These are phyloP conservation scores for Quillaja saponaria DNA, from an alignment of 306 rosid genomes.

Conservation along the genomic window DNA sequence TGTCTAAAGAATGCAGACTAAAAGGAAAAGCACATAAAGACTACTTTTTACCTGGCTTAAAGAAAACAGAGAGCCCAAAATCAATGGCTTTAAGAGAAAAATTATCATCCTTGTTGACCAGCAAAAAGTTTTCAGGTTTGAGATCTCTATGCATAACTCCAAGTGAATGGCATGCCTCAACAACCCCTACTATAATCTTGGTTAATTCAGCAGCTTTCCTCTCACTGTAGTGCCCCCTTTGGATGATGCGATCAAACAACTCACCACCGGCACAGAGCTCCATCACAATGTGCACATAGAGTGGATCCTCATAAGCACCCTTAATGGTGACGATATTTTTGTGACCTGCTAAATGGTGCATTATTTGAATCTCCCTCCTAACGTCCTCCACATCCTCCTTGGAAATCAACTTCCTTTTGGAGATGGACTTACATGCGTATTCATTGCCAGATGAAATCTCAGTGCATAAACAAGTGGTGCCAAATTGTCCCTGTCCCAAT, in stretches of 20 bases:
- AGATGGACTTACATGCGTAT: conserved; percentile 89
- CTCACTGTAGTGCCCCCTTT: conserved; percentile 89
- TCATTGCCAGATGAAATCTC: conserved; percentile 61
- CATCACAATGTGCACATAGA: conserved; percentile 94
- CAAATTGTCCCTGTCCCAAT: conserved; percentile 93
- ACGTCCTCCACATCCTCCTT: conserved; percentile 88
- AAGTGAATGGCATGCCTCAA: conserved; percentile 91
- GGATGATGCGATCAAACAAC: conserved; percentile 88
- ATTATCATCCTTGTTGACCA: conserved; percentile 91
- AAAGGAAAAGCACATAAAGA: conserved; percentile 2
- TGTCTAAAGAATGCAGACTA: neutral
- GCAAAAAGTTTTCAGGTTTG: conserved; percentile 86
- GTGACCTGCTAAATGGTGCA: conserved; percentile 97
- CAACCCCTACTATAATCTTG: conserved; percentile 86
- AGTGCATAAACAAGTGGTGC: conserved; percentile 72
- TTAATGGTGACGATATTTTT: conserved; percentile 85
- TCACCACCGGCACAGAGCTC: conserved; percentile 94
- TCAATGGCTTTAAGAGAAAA: conserved; percentile 96
- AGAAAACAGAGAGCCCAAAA: conserved; percentile 95
- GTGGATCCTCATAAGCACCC: conserved; percentile 89
- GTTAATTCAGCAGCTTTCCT: conserved; percentile 92
- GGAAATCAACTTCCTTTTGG: conserved; percentile 90
- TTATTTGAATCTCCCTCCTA: conserved; percentile 91
- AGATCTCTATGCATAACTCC: conserved; percentile 97
- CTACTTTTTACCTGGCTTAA: conserved; percentile 70